Percentiles rank a stretch among this genome's conserved stretches.
Conservation (phyloP, 2,329 filamentous ascomycete species). For the Lachnellula subtilissima region DNA sequence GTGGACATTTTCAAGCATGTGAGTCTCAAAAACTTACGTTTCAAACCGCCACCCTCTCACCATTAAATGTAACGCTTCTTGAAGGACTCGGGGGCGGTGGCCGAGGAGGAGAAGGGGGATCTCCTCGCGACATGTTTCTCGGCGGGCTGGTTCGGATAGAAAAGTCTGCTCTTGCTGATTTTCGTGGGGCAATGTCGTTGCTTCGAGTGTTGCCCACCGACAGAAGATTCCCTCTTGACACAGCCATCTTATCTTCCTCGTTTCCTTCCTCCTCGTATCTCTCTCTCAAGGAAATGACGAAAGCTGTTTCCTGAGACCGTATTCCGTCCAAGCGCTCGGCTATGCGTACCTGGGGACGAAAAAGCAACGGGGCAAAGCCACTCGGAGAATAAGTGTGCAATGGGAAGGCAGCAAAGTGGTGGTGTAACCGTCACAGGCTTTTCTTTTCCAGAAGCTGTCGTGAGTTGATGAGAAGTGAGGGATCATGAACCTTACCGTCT, state of each 20-base stretch:
- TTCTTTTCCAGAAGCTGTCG: background rate
- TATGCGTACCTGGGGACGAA: background rate
- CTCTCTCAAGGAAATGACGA: background rate
- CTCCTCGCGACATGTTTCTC: conserved; percentile 32
- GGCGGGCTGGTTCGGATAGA: background rate
- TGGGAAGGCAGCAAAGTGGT: background rate
- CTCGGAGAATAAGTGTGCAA: background rate
- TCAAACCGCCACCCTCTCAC: conserved; percentile 3
- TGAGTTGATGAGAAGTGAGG: background rate
- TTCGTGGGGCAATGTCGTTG: background rate
- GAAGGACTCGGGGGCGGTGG: conserved; percentile 37
- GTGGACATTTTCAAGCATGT: background rate
- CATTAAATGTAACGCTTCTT: conserved; percentile 4
- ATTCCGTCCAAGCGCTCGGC: background rate
- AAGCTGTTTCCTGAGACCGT: background rate
- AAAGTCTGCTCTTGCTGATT: background rate
- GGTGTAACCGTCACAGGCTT: background rate
- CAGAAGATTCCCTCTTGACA: conserved; percentile 4
- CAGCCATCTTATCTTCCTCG: conserved; percentile 1
- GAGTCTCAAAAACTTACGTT: conserved; percentile 6
- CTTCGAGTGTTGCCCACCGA: background rate
- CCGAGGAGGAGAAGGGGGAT: conserved; percentile 37
- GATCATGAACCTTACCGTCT: background rate
- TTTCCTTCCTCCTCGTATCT: background rate
- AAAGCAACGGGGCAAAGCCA: background rate